Evolutionary conservation across 495 filamentous ascomycete genomes (phyloP), one percentile per base, ranked within the genome.

Genomic region (Opeltia flavorubescens): DNA sequence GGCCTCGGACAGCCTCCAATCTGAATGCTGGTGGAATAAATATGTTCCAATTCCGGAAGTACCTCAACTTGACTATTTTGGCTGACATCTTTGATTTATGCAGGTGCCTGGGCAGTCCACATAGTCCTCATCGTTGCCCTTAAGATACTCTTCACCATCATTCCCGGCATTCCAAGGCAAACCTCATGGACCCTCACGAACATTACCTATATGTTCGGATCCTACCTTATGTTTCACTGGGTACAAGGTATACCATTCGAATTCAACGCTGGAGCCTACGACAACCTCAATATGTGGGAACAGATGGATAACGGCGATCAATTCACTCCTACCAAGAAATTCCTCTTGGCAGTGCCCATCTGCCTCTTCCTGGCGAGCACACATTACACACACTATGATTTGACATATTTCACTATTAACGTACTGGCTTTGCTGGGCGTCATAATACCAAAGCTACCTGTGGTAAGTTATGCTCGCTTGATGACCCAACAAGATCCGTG

Each of bases 221-320:
- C 91, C 15, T 98, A 95, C 66, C 75, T 98, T 60, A 98, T 96
- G 91, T 98, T 98, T 64, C 91, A 98, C 68, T 94, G 81, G 71
- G 91, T 98, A 56, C 86, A 88, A 59, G 91, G 91, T 60, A 86
- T 96, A 44, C 91, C 91, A 13, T 98, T 98, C 66, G 91, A 98
- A 59, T 98, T 96, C 75, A 95, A 98, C 62, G 80, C 86, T n/a
- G 91, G 91, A 42, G 91, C 91, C 49, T 98, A 95, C 70, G 91
- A 98, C 66, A 95, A 96, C 61, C 75, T 96, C 54, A 96, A 95
- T 67, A 95, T 98, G 89, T 98, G 91, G 91, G 91, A 98, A 70
- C 91, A 98, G 70, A 98, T 98, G 60, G 91, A 98, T 69, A 91
- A 98, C 57, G 91, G 91, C 25, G 91, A 91, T 62, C 91, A 98